Evolutionary conservation across 768 basidiomycete genomes (phyloP), one percentile per base, ranked within the genome.

Genomic region (Russula earlei): DNA sequence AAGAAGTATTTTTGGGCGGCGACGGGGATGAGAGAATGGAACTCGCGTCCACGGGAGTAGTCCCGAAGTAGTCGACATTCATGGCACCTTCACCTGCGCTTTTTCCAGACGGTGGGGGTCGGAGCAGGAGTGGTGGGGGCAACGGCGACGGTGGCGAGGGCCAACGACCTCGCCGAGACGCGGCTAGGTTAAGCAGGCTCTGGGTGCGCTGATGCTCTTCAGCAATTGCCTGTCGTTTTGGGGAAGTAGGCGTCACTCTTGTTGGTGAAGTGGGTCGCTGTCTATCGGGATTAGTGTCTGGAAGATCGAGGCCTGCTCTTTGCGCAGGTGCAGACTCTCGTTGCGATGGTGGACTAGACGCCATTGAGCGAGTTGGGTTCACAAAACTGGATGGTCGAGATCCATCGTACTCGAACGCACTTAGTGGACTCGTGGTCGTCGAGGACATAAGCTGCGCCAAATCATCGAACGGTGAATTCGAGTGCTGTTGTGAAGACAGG

Each of bases 401-500:
- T 3, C 8, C 40, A 22, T 44, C 27, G 11, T 25, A 10, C 41
- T 50, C 40, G 22, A 31, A 33, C 12, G 22, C 40, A 20, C 40
- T 31, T 5, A 11, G n/a, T 24, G 29, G 27, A 17, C 37, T 45
- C 17, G 31, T 41, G 8, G 46, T 48, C 60, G 74, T 67, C 10
- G 70, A 63, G 31, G 75, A 69, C 48, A 77, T 67, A 54, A 80
- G 76, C 33, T 76, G 76, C 59, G 74, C 73, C 62, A 80, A 77
- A 59, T 75, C 73, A 60, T 77, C 75, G 51, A 75, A 71, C 9
- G 58, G 57, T 5, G 70, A 67, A 46, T 14, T 50, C 9, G 56
- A 63, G 61, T 14, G 67, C 53, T 29, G 61, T 56, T 43, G 46
- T 25, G 47, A 24, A 38, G 48, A 34, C n/a, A 38, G 49, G 34